Evolutionary conservation across 108 stramenopile species (phyloP), one percentile per base, ranked within the genome.

Genomic region (Phaeodactylum tricornutum): DNA sequence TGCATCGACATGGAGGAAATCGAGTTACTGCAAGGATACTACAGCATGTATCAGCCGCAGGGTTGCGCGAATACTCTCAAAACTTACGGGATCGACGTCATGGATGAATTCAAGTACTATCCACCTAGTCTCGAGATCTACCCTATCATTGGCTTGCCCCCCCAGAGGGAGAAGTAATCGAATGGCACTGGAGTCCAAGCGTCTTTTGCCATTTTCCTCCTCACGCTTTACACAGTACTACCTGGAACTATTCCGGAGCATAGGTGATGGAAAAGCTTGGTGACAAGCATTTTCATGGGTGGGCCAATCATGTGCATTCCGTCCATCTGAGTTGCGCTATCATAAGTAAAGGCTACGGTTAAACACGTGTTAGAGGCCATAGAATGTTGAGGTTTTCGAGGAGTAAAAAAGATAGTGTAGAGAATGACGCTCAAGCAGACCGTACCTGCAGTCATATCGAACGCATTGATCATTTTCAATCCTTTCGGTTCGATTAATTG

Each of bases 191-290:
- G n/a, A n/a, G n/a, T n/a, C n/a, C n/a, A n/a, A n/a, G n/a, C n/a
- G n/a, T n/a, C n/a, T n/a, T n/a, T n/a, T n/a, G n/a, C n/a, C n/a
- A n/a, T n/a, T n/a, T n/a, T n/a, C n/a, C n/a, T n/a, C n/a, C n/a
- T n/a, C n/a, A n/a, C n/a, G n/a, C n/a, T n/a, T n/a, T n/a, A n/a
- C n/a, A n/a, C n/a, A n/a, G n/a, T n/a, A n/a, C n/a, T n/a, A n/a
- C n/a, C n/a, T n/a, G n/a, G n/a, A n/a, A n/a, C n/a, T n/a, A n/a
- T n/a, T n/a, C n/a, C n/a, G n/a, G n/a, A n/a, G n/a, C 71, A 72
- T 28, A 72, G 32, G 43, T 72, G 59, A 29, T 72, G 71, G 40
- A 72, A 63, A 25, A 65, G 45, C 41, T 72, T 72, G 14, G 66
- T 72, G n/a, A 72, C 20, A 22, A 67, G 37, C 22, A 57, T 39